Evolutionary conservation across 306 rosid species (phyloP), one percentile per base, ranked within the genome.

Genomic region (Myrica gale): DNA sequence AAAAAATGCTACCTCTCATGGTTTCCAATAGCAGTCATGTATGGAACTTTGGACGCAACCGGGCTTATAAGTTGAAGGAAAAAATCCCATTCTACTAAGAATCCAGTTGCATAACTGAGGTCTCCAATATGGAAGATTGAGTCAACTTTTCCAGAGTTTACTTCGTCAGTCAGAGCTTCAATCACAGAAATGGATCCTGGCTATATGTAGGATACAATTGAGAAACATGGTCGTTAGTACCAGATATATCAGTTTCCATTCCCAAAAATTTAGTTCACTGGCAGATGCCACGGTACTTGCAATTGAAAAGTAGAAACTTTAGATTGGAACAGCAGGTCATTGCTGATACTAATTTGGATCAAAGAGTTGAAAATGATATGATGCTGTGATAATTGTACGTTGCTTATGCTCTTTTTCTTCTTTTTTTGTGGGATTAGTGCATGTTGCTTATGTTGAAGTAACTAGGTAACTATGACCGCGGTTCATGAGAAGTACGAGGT

Each of bases 21-120:
- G 85, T 93, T 93, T 26, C 98, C 98, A 6, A 93, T 90, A 11
- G 95, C 93, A 10, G 98, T 90, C 98, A 91, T 94, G 86, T 91
- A 94, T 5, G 96, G 80, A 78, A 90, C 41, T 57, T 76, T 82
- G 60, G 97, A 91, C 47, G 98, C 93, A 5, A 90, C 79, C 4
- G 97, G 96, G 13, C 3, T 72, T 74, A 94, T 90, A 21, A 83
- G 92, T 39, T 81, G 50, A 68, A 94, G 88, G 71, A 94, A 94
- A 79, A 82, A 90, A 73, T 94, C 97, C 98, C 98, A 94, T 80
- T 94, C 98, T 6, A 82, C 95, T 6, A 94, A 86, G 79, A 91
- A 94, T 11, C 97, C 97, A 26, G 96, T 90, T 47, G 97, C 95
- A 23, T 91, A 94, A 85, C 98, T 94, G 79, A 94, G 91, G 76